These are phyloP conservation scores for Nowakowskiella sp. DNA, from an alignment of 192 early-diverging fungal species.

Conservation along the genomic window DNA sequence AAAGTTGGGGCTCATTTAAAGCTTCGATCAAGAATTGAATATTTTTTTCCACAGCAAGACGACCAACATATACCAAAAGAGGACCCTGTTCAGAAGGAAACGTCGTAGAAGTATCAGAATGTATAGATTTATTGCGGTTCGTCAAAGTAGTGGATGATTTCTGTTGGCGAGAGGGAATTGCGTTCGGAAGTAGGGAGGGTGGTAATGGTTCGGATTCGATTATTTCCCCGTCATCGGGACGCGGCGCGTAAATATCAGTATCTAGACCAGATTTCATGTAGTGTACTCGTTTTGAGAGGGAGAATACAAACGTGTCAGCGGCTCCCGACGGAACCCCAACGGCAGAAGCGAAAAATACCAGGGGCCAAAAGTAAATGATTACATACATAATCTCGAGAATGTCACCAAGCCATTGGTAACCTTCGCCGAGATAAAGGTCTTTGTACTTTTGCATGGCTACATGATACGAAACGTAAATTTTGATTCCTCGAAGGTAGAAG, in stretches of 20 bases:
- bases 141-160: too few relatives aligned
- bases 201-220: slow-evolving; percentile 5
- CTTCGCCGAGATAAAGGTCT: slow-evolving; percentile 29
- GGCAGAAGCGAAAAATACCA: slow-evolving; percentile 33
- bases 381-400: slow-evolving; percentile 30
- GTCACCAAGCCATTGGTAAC: slow-evolving; percentile 16
- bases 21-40: slow-evolving; percentile 35
- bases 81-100: slow-evolving; percentile 14
- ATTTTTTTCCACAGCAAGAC: slow-evolving; percentile 43
- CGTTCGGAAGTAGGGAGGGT: slow-evolving; percentile 8
- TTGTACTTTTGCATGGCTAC: slow-evolving; percentile 42
- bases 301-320: slow-evolving; percentile 35
- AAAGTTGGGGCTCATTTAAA: slow-evolving; percentile 22
- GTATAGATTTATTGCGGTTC: too few relatives aligned
- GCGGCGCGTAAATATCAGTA: slow-evolving; percentile 32
- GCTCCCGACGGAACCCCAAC: slow-evolving; percentile 42
- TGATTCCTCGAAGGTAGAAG: slow-evolving; percentile 31
- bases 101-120: too few relatives aligned
- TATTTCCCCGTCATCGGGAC: background rate
- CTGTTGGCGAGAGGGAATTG: too few relatives aligned
- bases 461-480: slow-evolving; percentile 48
- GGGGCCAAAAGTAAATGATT: slow-evolving; percentile 33
- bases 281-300: slow-evolving; percentile 34
- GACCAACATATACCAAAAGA: slow-evolving; percentile 37
- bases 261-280: slow-evolving; percentile 42